Conservation (phyloP, 139 green algal species). For the Micractinium sp. region DNA sequence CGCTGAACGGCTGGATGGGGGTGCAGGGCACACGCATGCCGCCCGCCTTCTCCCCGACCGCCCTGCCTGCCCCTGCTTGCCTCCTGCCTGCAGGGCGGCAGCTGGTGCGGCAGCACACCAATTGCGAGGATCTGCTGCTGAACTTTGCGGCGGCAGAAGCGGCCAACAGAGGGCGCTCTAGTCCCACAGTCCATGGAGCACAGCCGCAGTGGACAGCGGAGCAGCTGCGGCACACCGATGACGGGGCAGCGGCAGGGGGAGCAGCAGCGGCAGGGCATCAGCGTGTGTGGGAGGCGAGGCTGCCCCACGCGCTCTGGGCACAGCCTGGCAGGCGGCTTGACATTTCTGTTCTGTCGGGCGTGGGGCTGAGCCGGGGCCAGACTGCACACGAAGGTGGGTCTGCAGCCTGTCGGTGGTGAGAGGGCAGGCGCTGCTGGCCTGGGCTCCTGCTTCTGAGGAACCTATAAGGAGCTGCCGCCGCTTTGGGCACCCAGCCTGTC, state of each 20-base stretch:
- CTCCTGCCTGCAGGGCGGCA: background rate
- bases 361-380: background rate
- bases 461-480: too few species aligned
- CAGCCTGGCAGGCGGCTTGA: conserved; percentile 4
- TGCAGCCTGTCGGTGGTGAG: background rate
- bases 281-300: too few species aligned
- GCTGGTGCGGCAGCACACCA: background rate
- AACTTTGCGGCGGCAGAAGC: conserved; percentile 1
- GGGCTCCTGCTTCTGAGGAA: too few species aligned
- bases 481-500: too few species aligned
- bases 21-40: too few species aligned
- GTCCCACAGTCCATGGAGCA: background rate
- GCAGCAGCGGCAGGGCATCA: background rate
- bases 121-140: conserved; percentile 12
- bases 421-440: too few species aligned
- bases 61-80: too few species aligned
- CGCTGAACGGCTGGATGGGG: too few species aligned
- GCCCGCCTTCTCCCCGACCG: too few species aligned
- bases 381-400: background rate
- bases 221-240: background rate
- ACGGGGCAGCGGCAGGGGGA: background rate
- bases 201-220: background rate
- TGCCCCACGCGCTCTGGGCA: background rate
- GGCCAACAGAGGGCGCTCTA: background rate
- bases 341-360: background rate